A percentile compares a stretch with the other conserved stretches of the same genome.
phyloP scores from a whole-genome alignment of 2,329 filamentous ascomycete species.

The Venturia carpophila region DNA sequence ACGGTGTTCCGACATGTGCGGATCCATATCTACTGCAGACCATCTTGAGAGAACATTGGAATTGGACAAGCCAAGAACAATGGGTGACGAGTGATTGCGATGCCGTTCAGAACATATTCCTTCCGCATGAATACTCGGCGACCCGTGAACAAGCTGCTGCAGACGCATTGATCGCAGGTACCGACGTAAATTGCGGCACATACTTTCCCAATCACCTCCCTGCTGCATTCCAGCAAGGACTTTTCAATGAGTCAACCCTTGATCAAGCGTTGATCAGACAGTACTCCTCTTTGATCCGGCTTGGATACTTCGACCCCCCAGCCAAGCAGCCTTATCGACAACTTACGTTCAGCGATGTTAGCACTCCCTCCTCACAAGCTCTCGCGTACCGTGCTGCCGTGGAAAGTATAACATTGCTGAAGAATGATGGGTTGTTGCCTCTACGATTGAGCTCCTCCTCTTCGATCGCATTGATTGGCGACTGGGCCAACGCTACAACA shows the following conservation, averaged over 20 bases:
- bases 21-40: slow-evolving; percentile 55
- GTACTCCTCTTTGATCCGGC: slow-evolving; percentile 47
- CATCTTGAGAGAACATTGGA: slow-evolving; percentile 58
- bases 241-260: slow-evolving; percentile 40
- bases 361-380: slow-evolving; percentile 44
- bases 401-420: slow-evolving; percentile 43
- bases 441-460: slow-evolving; percentile 31
- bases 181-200: slow-evolving; percentile 47
- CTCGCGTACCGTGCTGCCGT: slow-evolving; percentile 49
- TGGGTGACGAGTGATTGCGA: slow-evolving; percentile 61
- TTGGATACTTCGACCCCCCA: slow-evolving; percentile 51
- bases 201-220: slow-evolving; percentile 42
- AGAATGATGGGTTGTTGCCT: slow-evolving; percentile 46
- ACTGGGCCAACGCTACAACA: slow-evolving; percentile 50
- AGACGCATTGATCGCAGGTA: slow-evolving; percentile 43
- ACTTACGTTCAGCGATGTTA: slow-evolving; percentile 49
- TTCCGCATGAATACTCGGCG: slow-evolving; percentile 38
- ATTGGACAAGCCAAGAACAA: slow-evolving; percentile 53
- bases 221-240: slow-evolving; percentile 34
- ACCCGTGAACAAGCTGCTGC: slow-evolving; percentile 42
- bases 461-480: slow-evolving; percentile 49
- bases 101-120: slow-evolving; percentile 51
- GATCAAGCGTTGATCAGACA: slow-evolving; percentile 45
- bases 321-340: slow-evolving; percentile 42
- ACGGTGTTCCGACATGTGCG: slow-evolving; percentile 58